A percentile compares a stretch with the other conserved stretches of the same genome.
Conservation (phyloP, 1,139 yeast genomes). For the Taphrina populina region DNA sequence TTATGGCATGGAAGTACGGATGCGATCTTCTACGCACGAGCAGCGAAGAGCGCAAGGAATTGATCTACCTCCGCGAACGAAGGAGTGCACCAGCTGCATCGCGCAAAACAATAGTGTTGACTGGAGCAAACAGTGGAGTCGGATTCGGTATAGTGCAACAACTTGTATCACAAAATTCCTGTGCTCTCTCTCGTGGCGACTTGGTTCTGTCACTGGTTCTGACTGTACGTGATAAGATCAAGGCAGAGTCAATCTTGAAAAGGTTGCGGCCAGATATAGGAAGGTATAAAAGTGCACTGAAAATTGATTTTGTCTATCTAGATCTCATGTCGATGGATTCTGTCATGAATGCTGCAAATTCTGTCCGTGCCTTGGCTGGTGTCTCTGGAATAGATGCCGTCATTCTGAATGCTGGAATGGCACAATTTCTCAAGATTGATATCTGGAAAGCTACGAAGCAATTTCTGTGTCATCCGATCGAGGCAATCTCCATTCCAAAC, state of each 20-base stretch:
- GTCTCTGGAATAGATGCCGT: no score
- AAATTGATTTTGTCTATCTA: constrained; percentile 79
- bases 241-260: constrained; percentile 50
- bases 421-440: constrained; percentile 80
- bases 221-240: constrained; percentile 84
- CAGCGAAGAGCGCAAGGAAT: not conserved
- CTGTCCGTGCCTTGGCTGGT: constrained; percentile 61
- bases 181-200: constrained; percentile 46
- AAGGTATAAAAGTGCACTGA: constrained; percentile 48
- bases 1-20: constrained; percentile 13
- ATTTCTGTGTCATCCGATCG: constrained; percentile 61
- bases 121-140: constrained; percentile 55
- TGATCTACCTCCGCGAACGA: constrained; percentile 11
- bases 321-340: constrained; percentile 93
- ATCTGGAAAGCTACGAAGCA: constrained; percentile 75
- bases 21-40: not conserved
- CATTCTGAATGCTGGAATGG: constrained; percentile 86
- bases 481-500: constrained; percentile 76
- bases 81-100: not conserved
- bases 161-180: constrained; percentile 45
- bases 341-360: constrained; percentile 65
- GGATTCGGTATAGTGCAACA: constrained; percentile 85
- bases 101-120: constrained; percentile 8
- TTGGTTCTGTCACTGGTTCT: constrained; percentile 71
- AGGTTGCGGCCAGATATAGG: constrained; percentile 34